These are phyloP conservation scores for Calonectria hongkongensis DNA, from an alignment of 2,329 filamentous ascomycete genomes.

Conservation along the genomic window DNA sequence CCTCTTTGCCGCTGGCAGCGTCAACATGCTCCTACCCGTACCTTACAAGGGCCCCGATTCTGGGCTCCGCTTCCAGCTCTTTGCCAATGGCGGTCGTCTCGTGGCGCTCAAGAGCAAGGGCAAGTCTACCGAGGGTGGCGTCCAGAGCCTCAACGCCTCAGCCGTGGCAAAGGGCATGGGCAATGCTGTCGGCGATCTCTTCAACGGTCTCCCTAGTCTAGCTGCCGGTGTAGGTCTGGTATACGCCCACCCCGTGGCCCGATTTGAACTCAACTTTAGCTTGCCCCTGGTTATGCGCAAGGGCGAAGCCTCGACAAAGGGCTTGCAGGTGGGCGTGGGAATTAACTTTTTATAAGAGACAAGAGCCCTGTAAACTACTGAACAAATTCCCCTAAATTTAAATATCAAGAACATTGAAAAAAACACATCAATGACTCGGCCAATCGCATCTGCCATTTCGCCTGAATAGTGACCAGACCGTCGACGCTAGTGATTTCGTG, in stretches of 20 bases:
- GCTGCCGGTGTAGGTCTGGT: conserved; percentile 93
- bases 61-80: conserved; percentile 90
- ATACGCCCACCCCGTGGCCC: conserved; percentile 93
- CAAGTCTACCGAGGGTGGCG: conserved; percentile 64
- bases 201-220: conserved; percentile 86
- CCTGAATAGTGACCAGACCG: no score
- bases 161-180: conserved; percentile 73
- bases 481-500: no score
- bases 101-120: conserved; percentile 81
- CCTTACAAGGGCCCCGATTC: conserved; percentile 88
- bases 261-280: conserved; percentile 97
- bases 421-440: no score
- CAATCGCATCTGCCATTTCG: no score
- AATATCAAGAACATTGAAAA: conserved; percentile 28
- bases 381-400: conserved; percentile 26
- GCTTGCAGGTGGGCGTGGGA: conserved; percentile 94
- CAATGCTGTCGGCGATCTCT: conserved; percentile 80
- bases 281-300: conserved; percentile 87
- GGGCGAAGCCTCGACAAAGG: conserved; percentile 92
- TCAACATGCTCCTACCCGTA: conserved; percentile 89
- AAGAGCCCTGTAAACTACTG: conserved; percentile 13
- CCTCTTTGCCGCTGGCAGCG: conserved; percentile 90
- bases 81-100: conserved; percentile 91
- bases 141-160: conserved; percentile 59
- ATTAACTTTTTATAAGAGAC: conserved; percentile 90